Conservation (phyloP, 306 rosid species). For the Trifolium subterraneum region DNA sequence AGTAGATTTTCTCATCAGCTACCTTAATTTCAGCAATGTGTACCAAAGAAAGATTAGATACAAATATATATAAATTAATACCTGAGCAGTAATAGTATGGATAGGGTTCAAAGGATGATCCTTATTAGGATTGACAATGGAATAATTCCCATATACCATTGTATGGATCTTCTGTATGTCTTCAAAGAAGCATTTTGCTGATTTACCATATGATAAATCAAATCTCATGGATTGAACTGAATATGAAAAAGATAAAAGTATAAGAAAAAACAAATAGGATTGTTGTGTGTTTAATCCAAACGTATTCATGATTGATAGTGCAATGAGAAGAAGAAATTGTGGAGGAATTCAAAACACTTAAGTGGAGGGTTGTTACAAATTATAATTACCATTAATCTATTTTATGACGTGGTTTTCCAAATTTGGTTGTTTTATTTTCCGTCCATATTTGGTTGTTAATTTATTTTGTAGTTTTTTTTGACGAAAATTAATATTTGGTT, state of each 20-base stretch:
- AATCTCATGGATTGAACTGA: conserved; percentile 64
- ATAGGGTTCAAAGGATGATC: conserved; percentile 52
- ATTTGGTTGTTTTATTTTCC: too few species aligned
- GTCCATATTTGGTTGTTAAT: too few species aligned
- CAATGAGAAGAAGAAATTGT: conserved; percentile 2
- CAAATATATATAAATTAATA: conserved; percentile 23
- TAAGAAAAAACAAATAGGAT: conserved; percentile 4
- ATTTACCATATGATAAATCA: conserved; percentile 56
- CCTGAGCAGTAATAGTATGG: conserved; percentile 64
- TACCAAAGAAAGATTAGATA: not conserved
- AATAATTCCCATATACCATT: conserved; percentile 70
- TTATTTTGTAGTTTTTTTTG: too few species aligned
- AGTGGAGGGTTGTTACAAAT: too few species aligned
- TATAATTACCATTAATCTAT: too few species aligned
- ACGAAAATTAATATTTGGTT: too few species aligned
- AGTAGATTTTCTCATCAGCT: too few species aligned
- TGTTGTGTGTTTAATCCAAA: conserved; percentile 5
- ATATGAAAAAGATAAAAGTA: conserved; percentile 35
- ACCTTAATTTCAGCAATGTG: not conserved
- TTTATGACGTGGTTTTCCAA: too few species aligned
- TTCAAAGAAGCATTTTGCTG: conserved; percentile 67
- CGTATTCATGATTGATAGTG: not conserved
- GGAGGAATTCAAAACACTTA: not conserved
- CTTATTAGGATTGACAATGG: conserved; percentile 49
- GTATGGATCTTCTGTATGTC: conserved; percentile 55